phyloP scores from a whole-genome alignment of 2,329 filamentous ascomycete species.

The Chaetomium sp. region DNA sequence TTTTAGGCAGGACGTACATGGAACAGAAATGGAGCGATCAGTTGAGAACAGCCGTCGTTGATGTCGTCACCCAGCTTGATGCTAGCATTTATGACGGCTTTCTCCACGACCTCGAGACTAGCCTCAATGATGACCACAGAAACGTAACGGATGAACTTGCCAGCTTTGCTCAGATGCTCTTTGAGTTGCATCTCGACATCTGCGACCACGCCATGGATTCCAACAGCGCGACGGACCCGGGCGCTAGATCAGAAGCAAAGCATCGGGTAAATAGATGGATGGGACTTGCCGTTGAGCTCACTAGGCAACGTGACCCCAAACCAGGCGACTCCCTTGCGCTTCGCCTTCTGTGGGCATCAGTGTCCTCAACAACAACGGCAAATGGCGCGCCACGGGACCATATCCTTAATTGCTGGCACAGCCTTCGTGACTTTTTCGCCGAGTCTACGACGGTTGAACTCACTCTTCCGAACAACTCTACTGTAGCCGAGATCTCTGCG shows the following conservation, averaged over 20 bases:
- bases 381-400: conserved; percentile 51
- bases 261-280: conserved; percentile 47
- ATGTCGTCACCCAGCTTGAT: conserved; percentile 50
- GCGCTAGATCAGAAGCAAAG: conserved; percentile 43
- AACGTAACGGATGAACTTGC: conserved; percentile 31
- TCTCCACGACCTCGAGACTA: conserved; percentile 31
- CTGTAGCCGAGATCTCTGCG: conserved; percentile 81
- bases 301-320: conserved; percentile 31
- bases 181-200: conserved; percentile 56
- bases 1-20: conserved; percentile 45
- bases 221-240: conserved; percentile 46
- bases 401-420: conserved; percentile 52
- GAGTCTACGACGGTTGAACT: conserved; percentile 41
- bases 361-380: conserved; percentile 46
- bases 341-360: conserved; percentile 53
- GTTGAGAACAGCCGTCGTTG: conserved; percentile 51
- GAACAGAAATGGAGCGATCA: conserved; percentile 51
- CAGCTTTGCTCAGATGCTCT: conserved; percentile 49
- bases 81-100: conserved; percentile 44
- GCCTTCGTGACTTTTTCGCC: conserved; percentile 45
- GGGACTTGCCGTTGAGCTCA: conserved; percentile 41
- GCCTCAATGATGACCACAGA: not conserved
- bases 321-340: conserved; percentile 37
- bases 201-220: conserved; percentile 54
- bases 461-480: conserved; percentile 71